Evolutionary conservation across 805 yeast genomes (phyloP).

Genomic region (Wickerhamiella lipophila): DNA sequence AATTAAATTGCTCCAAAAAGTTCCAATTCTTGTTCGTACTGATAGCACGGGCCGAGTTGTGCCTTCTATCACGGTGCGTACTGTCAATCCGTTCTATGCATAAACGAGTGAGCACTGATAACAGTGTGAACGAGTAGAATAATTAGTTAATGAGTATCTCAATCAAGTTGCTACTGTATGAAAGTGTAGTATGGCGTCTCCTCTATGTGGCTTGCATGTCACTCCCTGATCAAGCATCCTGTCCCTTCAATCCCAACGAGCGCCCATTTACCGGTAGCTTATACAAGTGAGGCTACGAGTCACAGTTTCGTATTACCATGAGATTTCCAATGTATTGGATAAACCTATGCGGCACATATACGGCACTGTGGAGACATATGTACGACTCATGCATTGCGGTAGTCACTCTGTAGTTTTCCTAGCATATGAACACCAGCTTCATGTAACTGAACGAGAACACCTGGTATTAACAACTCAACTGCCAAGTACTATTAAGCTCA

Average conservation of each 20-base stretch:
- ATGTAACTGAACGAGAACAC: no score
- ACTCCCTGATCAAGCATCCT: no score
- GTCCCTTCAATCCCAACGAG: background rate
- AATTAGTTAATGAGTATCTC: background rate
- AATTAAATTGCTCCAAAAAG: constrained; percentile 58
- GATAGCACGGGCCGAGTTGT: constrained; percentile 83
- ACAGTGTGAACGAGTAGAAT: constrained; percentile 1
- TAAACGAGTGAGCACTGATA: background rate
- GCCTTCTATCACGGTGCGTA: constrained; percentile 87
- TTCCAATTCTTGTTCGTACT: constrained; percentile 77
- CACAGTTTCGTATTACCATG: background rate
- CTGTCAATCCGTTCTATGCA: constrained; percentile 63
- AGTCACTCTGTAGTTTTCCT: no score
- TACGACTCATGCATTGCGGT: no score
- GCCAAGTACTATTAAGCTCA: no score
- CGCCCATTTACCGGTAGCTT: background rate
- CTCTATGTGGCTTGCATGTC: no score
- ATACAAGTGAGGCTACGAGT: background rate
- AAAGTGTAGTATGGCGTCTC: no score
- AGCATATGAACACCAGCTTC: no score
- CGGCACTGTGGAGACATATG: no score
- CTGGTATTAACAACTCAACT: no score
- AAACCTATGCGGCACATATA: no score
- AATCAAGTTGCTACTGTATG: background rate
- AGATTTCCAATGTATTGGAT: no score